A percentile compares a stretch with the other conserved stretches of the same genome.
Conservation (phyloP, 2,329 filamentous ascomycete genomes). For the Cladophialophora immunda region DNA sequence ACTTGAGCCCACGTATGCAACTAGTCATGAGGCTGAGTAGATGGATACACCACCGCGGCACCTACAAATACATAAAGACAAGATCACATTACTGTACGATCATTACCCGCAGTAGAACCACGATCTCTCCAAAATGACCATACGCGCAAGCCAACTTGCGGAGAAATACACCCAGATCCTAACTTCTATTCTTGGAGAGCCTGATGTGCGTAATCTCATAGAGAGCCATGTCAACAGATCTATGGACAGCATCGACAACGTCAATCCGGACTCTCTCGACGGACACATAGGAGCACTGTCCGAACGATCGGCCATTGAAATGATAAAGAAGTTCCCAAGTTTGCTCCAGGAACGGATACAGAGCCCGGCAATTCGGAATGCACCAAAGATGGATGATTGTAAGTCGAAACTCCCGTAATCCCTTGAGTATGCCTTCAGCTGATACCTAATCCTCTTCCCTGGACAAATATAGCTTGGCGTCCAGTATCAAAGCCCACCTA, state of each 20-base stretch:
- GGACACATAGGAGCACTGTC: neutral
- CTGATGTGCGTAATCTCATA: neutral
- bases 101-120: neutral
- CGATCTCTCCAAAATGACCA: neutral
- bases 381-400: neutral
- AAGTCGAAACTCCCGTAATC: neutral
- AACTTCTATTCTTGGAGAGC: neutral
- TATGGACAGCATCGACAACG: neutral
- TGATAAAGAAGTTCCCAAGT: neutral
- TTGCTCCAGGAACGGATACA: conserved; percentile 5
- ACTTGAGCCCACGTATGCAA: neutral
- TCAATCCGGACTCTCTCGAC: neutral
- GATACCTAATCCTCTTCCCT: neutral
- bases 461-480: neutral
- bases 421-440: neutral
- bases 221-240: neutral
- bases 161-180: conserved; percentile 1
- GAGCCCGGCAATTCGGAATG: neutral
- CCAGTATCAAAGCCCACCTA: neutral
- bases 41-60: neutral
- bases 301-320: neutral
- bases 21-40: conserved; percentile 5
- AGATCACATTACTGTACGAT: neutral
- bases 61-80: neutral
- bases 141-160: neutral